Evolutionary conservation across 306 rosid species (phyloP), one percentile per base, ranked within the genome.

Genomic region (Echinosophora koreensis): DNA sequence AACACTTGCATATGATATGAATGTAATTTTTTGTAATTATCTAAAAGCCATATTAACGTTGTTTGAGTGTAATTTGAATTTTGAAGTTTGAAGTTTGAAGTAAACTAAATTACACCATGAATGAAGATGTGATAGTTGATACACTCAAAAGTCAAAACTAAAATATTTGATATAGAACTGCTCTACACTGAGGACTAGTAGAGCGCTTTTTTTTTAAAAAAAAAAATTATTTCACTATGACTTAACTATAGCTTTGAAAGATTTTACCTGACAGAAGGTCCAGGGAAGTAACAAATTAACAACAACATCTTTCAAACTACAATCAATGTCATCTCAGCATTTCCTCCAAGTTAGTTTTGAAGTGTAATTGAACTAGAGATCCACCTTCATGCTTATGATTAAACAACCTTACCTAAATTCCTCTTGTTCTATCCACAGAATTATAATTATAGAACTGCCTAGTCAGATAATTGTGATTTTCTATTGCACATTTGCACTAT

Each of bases 91-190:
- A 69, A 27, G 63, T n/a, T n/a, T n/a, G n/a, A 22, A 22, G 22
- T 46, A 13, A 74, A 64, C 78, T 56, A 55, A 69, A 74, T 56
- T 63, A 56, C 3, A 47, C 47, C 11, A 52, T 46, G 73, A 74
- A 55, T 64, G 18, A 73, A 47, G 42, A 49, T 30, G 28, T 66
- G 76, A 15, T 5, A 35, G 37, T 62, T 12, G 35, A 22, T 28
- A 56, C 35, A 30, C 60, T 66, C 67, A 38, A 71, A 66, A 30
- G 54, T 66, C 67, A 38, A 71, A 66, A 61, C 73, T 27, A 59
- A 44, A 42, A 12, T 15, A 65, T 22, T 58, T 70, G 22, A 69
- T 27, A 32, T 61, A 69, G 57, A 56, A 54, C 27, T 63, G 38
- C 15, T 65, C 37, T 46, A 16, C 28, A 2, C 38, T 12, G 22